phyloP scores from a whole-genome alignment of 2,329 filamentous ascomycete species.

The Cylindrodendrum hubeiense region DNA sequence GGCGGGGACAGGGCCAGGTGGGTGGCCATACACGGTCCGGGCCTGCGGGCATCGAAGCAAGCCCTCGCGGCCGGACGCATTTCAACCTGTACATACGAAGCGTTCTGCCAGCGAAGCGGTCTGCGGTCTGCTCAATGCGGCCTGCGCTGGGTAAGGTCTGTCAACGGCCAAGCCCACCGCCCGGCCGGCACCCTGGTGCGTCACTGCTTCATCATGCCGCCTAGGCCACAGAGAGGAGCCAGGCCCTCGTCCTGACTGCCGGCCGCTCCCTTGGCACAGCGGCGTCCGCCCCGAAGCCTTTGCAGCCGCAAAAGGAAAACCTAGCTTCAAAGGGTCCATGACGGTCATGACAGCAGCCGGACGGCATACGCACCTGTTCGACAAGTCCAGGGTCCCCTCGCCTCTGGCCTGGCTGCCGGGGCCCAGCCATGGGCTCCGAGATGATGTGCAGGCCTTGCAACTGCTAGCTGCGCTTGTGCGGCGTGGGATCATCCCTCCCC shows the following conservation, averaged over 20 bases:
- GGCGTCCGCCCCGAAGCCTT: neutral
- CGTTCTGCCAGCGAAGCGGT: constrained; percentile 32
- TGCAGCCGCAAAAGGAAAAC: neutral
- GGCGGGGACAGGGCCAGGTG: constrained; percentile 26
- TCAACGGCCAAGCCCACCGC: constrained; percentile 23
- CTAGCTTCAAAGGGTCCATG: constrained; percentile 3
- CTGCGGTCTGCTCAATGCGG: constrained; percentile 28
- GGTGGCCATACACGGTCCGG: constrained; percentile 32
- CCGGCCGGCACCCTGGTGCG: constrained; percentile 5
- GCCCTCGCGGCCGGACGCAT: constrained; percentile 28
- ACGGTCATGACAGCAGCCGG: neutral
- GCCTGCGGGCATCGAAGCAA: constrained; percentile 25
- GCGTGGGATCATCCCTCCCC: constrained; percentile 31
- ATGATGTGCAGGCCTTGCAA: constrained; percentile 46
- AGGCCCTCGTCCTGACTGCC: constrained; percentile 14
- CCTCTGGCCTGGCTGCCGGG: constrained; percentile 21
- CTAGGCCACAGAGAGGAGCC: constrained; percentile 3
- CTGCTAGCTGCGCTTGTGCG: constrained; percentile 41
- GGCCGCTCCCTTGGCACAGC: constrained; percentile 1
- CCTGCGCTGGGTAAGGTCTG: constrained; percentile 28
- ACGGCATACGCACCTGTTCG: constrained; percentile 6
- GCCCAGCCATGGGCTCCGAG: constrained; percentile 31
- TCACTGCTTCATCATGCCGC: constrained; percentile 18
- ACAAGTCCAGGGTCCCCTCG: constrained; percentile 22
- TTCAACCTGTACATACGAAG: constrained; percentile 28